These are phyloP conservation scores for Monilinia fructicola DNA, from an alignment of 2,329 filamentous ascomycete species.

Conservation along the genomic window DNA sequence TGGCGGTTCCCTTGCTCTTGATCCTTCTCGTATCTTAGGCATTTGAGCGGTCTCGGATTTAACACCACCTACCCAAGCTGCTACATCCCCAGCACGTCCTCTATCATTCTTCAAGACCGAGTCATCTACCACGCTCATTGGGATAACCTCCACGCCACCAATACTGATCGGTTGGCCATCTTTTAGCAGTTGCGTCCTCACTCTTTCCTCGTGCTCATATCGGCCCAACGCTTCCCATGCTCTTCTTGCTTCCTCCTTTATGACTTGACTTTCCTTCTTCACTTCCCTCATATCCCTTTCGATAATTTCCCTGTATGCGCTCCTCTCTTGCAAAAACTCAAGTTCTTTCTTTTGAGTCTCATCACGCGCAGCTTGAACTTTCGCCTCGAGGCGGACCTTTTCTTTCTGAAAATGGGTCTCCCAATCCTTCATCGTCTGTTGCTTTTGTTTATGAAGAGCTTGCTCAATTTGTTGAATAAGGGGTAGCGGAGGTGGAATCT, in stretches of 20 bases:
- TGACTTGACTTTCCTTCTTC: slow-evolving; percentile 22
- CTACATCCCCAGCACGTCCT: slow-evolving; percentile 8
- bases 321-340: slow-evolving; percentile 20
- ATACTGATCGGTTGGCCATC: slow-evolving; percentile 86
- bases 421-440: slow-evolving; percentile 22
- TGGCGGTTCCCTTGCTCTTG: slow-evolving; percentile 10
- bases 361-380: slow-evolving; percentile 20
- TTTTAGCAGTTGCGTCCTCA: slow-evolving; percentile 77
- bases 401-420: slow-evolving; percentile 20
- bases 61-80: slow-evolving; percentile 20
- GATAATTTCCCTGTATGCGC: slow-evolving; percentile 4
- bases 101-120: slow-evolving; percentile 4
- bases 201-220: slow-evolving; percentile 88
- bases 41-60: slow-evolving; percentile 10
- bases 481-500: slow-evolving; percentile 20
- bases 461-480: slow-evolving; percentile 24
- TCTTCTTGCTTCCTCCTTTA: slow-evolving; percentile 74
- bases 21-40: slow-evolving; percentile 7
- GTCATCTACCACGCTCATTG: slow-evolving; percentile 54
- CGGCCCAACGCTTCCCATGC: slow-evolving; percentile 97
- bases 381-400: slow-evolving; percentile 21
- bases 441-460: slow-evolving; percentile 23
- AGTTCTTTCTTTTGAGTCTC: slow-evolving; percentile 23
- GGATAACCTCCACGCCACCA: slow-evolving; percentile 91
- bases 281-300: slow-evolving; percentile 22